Evolutionary conservation across 164 flowering plant genomes (phyloP).

Genomic region (Saururus chinensis): DNA sequence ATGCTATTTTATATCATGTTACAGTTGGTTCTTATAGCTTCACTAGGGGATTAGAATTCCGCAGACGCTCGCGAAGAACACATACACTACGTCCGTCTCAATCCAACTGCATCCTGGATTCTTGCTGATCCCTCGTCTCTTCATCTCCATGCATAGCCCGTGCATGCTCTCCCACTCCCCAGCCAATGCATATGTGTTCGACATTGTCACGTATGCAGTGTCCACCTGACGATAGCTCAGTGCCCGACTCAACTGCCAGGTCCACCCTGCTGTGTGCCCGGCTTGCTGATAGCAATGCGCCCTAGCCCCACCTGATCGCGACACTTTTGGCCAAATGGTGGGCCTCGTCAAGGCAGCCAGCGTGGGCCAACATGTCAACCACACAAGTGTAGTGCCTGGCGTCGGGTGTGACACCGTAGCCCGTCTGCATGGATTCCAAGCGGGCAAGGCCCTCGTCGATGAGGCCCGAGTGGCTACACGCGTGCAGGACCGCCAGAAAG

Average conservation of each 20-base stretch:
- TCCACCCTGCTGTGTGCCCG: constrained; percentile 50
- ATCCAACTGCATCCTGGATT: constrained; percentile 78
- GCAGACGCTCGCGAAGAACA: constrained; percentile 50
- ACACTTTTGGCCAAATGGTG: constrained; percentile 29
- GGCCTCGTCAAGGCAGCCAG: constrained; percentile 58
- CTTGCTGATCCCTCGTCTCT: constrained; percentile 32
- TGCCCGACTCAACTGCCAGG: constrained; percentile 40
- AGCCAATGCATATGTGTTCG: constrained; percentile 38
- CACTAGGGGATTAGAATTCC: too few species aligned
- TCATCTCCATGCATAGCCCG: constrained; percentile 37
- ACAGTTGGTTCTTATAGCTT: too few species aligned
- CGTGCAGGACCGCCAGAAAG: constrained; percentile 53
- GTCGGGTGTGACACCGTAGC: constrained; percentile 33
- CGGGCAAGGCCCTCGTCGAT: constrained; percentile 37
- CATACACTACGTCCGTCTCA: constrained; percentile 33
- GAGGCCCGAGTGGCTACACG: constrained; percentile 72
- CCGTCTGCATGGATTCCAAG: constrained; percentile 35
- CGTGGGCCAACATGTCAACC: constrained; percentile 64
- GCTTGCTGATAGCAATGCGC: constrained; percentile 44
- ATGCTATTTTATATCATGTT: too few species aligned
- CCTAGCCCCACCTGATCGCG: constrained; percentile 29
- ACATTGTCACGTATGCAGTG: constrained; percentile 44
- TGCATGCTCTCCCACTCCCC: constrained; percentile 49
- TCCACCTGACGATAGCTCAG: constrained; percentile 37
- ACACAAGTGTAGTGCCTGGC: constrained; percentile 48